phyloP scores from a whole-genome alignment of 1,284 basidiomycete species.

The Pseudozyma pruni region DNA sequence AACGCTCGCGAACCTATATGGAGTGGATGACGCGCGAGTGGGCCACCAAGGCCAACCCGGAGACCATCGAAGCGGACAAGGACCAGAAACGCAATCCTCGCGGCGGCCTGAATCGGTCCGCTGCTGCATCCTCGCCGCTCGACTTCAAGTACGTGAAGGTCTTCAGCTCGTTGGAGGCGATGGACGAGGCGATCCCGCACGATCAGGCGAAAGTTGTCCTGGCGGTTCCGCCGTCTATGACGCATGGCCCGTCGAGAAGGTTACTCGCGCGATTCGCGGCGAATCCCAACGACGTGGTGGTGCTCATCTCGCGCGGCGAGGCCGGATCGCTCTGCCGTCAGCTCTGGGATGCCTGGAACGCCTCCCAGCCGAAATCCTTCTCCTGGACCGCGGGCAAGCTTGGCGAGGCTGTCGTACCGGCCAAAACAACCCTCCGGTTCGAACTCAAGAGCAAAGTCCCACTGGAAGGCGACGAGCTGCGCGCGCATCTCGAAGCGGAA shows the following conservation, averaged over 20 bases:
- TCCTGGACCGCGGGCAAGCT: conserved; percentile 86
- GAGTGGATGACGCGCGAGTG: conserved; percentile 97
- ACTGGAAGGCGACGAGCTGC: conserved; percentile 76
- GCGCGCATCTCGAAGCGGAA: conserved; percentile 81
- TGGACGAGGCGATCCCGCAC: conserved; percentile 83
- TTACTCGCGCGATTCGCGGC: conserved; percentile 87
- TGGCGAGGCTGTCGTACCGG: conserved; percentile 75
- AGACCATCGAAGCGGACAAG: conserved; percentile 44
- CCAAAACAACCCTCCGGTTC: conserved; percentile 28
- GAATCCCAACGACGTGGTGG: conserved; percentile 71
- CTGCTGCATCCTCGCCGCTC: conserved; percentile 47
- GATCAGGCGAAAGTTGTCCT: conserved; percentile 84
- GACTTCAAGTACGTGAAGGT: conserved; percentile 78
- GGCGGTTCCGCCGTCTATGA: conserved; percentile 89
- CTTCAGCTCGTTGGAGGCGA: conserved; percentile 82
- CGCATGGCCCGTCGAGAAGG: conserved; percentile 87
- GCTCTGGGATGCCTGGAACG: conserved; percentile 88
- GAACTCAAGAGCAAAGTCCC: conserved; percentile 87
- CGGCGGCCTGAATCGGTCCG: conserved; percentile 3
- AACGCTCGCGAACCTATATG: conserved; percentile 95
- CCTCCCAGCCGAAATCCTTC: conserved; percentile 79
- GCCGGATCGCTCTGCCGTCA: conserved; percentile 81
- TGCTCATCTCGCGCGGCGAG: conserved; percentile 72
- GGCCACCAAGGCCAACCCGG: conserved; percentile 68
- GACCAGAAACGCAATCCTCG: conserved; percentile 5